Evolutionary conservation across 116 monocot genomes (phyloP).

Genomic region (Zostera marina): DNA sequence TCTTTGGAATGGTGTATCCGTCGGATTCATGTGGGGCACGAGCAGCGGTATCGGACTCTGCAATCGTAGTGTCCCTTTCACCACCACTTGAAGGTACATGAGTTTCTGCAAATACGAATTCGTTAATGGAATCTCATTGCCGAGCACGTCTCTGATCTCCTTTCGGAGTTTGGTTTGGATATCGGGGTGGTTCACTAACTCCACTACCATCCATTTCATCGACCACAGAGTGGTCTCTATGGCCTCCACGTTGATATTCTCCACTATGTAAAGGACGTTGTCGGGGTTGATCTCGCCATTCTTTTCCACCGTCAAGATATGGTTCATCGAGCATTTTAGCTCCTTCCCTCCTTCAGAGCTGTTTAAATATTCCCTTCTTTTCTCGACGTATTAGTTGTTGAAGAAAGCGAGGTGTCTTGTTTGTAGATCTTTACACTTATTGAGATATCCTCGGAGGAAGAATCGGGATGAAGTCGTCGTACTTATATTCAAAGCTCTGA

Average conservation of each 20-base stretch:
- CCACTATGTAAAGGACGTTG: slow-evolving; percentile 59
- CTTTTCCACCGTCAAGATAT: slow-evolving; percentile 41
- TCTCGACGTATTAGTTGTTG: slow-evolving; percentile 49
- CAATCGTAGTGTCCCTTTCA: slow-evolving; percentile 63
- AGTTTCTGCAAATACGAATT: slow-evolving; percentile 26
- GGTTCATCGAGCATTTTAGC: slow-evolving; percentile 46
- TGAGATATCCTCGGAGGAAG: slow-evolving; percentile 50
- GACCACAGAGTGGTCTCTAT: slow-evolving; percentile 84
- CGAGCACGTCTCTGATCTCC: slow-evolving; percentile 33
- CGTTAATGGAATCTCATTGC: slow-evolving; percentile 3
- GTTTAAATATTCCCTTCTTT: slow-evolving; percentile 9
- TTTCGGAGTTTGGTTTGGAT: slow-evolving; percentile 37
- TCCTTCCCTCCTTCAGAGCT: slow-evolving; percentile 1
- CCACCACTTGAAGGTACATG: slow-evolving; percentile 60
- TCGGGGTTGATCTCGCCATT: slow-evolving; percentile 57
- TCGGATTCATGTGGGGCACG: slow-evolving; percentile 80
- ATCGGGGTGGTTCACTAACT: slow-evolving; percentile 67
- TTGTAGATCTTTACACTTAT: slow-evolving; percentile 50
- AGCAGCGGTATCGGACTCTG: slow-evolving; percentile 57
- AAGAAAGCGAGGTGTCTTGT: slow-evolving; percentile 32
- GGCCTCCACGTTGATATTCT: slow-evolving; percentile 61
- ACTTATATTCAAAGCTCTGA: slow-evolving; percentile 77
- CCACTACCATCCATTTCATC: slow-evolving; percentile 71
- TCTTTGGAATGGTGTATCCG: slow-evolving; percentile 42
- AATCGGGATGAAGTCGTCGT: slow-evolving; percentile 59